Percentiles rank a stretch among this genome's conserved stretches.
Conservation (phyloP, 2,329 filamentous ascomycete species). For the Sarocladiaceae sp. region DNA sequence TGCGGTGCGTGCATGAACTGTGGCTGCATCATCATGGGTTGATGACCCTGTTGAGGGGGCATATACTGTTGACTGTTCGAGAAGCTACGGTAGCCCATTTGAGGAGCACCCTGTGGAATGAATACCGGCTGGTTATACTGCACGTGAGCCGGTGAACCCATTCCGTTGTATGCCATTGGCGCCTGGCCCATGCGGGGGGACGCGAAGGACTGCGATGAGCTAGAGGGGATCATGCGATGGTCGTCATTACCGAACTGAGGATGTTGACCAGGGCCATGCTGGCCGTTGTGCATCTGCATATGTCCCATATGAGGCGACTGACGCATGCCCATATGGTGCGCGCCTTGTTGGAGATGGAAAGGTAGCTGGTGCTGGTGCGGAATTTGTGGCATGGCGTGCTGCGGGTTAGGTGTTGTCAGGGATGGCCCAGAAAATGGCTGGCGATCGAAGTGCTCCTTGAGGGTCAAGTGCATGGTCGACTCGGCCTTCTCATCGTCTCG, state of each 20-base stretch:
- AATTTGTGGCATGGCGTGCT: conserved; percentile 67
- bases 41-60: conserved; percentile 68
- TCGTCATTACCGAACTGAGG: conserved; percentile 72
- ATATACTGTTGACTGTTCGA: conserved; percentile 69
- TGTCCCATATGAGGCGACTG: conserved; percentile 72
- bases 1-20: conserved; percentile 73
- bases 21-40: conserved; percentile 79
- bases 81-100: conserved; percentile 67
- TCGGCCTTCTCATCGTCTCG: conserved; percentile 67
- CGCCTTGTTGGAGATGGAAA: conserved; percentile 73
- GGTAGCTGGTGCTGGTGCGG: conserved; percentile 82
- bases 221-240: conserved; percentile 77
- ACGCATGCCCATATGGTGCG: conserved; percentile 62
- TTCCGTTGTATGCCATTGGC: conserved; percentile 67
- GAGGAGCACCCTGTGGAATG: conserved; percentile 64
- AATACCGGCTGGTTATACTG: conserved; percentile 70
- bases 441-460: conserved; percentile 75
- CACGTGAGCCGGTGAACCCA: conserved; percentile 66
- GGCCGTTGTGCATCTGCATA: conserved; percentile 71
- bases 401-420: conserved; percentile 63
- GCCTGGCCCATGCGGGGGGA: conserved; percentile 74
- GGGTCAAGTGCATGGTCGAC: conserved; percentile 62
- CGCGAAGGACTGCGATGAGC: conserved; percentile 77
- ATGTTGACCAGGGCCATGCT: conserved; percentile 63
- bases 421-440: conserved; percentile 51